A percentile compares a stretch with the other conserved stretches of the same genome.
Evolutionary conservation across 768 basidiomycete genomes (phyloP).

Genomic region (Lentinula raphanica): DNA sequence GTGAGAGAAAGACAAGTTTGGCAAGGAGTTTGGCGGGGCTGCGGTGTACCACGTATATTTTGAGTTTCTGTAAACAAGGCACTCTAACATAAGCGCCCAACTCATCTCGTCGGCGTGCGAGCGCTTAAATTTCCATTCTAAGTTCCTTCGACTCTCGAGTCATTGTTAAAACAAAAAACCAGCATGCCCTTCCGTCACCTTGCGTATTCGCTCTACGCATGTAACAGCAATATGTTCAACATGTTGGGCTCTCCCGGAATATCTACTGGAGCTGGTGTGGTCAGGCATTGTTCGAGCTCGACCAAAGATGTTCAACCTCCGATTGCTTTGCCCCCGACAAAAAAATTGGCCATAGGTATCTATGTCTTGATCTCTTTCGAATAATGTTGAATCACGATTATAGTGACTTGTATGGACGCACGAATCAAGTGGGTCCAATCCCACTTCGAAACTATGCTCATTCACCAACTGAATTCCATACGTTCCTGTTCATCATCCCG

Average conservation of each 20-base stretch:
- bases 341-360: neutral
- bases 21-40: too few species aligned
- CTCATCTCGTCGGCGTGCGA: too few species aligned
- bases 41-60: too few species aligned
- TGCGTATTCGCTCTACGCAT: slow-evolving; percentile 1
- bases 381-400: neutral
- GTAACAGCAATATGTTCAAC: slow-evolving; percentile 1
- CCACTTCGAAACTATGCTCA: too few species aligned
- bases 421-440: slow-evolving; percentile 38
- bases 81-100: too few species aligned
- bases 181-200: neutral
- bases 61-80: too few species aligned
- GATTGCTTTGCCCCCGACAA: slow-evolving; percentile 2
- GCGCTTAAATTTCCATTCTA: neutral
- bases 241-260: neutral
- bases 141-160: too few species aligned
- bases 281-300: neutral
- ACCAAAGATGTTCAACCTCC: neutral
- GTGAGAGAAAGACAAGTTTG: too few species aligned
- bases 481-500: too few species aligned
- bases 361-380: neutral
- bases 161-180: neutral
- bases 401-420: slow-evolving; percentile 53
- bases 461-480: too few species aligned
- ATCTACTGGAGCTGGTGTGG: neutral